phyloP scores from a whole-genome alignment of 805 yeast species.

The Scheffersomyces coipomensis region DNA sequence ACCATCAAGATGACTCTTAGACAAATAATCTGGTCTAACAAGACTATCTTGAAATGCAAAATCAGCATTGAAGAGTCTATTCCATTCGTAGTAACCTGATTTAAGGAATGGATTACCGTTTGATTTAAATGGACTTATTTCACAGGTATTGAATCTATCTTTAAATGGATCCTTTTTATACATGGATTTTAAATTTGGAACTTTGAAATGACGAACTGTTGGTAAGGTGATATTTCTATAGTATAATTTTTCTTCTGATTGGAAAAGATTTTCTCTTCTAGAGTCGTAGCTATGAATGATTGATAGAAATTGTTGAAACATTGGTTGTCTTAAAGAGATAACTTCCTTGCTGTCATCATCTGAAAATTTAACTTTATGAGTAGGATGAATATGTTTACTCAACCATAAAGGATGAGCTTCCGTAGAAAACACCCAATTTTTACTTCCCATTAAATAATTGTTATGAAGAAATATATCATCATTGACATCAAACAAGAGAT shows the following conservation, averaged over 20 bases:
- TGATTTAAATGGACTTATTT: slow-evolving; percentile 21
- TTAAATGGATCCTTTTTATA: slow-evolving; percentile 15
- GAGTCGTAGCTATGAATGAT: not conserved
- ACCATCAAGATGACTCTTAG: slow-evolving; percentile 16
- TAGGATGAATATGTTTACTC: slow-evolving; percentile 22
- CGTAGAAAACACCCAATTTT: slow-evolving; percentile 68
- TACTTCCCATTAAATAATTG: slow-evolving; percentile 23
- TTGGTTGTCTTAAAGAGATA: slow-evolving; percentile 1
- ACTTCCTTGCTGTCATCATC: not conserved
- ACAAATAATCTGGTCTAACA: slow-evolving; percentile 38
- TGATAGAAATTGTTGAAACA: slow-evolving; percentile 3
- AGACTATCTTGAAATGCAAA: slow-evolving; percentile 37
- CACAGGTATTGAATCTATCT: slow-evolving; percentile 25
- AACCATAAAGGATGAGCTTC: slow-evolving; percentile 93
- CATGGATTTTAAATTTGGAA: slow-evolving; percentile 10
- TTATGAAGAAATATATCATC: slow-evolving; percentile 44
- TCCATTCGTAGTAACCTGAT: slow-evolving; percentile 39
- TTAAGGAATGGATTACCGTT: slow-evolving; percentile 16
- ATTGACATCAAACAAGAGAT: slow-evolving; percentile 69
- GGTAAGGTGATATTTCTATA: slow-evolving; percentile 16
- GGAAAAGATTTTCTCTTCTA: not conserved
- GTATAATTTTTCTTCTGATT: slow-evolving; percentile 6
- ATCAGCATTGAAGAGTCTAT: slow-evolving; percentile 47
- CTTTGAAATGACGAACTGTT: slow-evolving; percentile 2
- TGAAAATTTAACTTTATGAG: slow-evolving; percentile 3